These are phyloP conservation scores for Russula earlei DNA, from an alignment of 768 basidiomycete species.

Conservation along the genomic window DNA sequence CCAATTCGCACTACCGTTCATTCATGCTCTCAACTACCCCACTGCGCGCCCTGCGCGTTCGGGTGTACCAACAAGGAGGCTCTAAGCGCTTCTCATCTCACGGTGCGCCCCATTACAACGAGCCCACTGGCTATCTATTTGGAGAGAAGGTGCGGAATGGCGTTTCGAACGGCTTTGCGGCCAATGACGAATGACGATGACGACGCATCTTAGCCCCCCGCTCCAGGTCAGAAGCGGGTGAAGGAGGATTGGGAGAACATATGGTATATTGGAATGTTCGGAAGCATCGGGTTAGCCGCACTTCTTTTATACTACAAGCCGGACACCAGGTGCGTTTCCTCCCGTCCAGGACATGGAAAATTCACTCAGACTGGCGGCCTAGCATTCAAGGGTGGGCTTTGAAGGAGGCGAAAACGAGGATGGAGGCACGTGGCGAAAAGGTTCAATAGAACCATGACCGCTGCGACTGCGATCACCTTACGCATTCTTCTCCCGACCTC, in stretches of 20 bases:
- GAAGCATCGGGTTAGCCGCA: conserved; percentile 64
- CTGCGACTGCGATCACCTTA: neutral
- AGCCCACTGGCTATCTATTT: conserved; percentile 80
- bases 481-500: neutral
- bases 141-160: conserved; percentile 65
- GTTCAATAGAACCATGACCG: conserved; percentile 48
- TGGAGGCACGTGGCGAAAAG: conserved; percentile 90
- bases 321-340: conserved; percentile 66
- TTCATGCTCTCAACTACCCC: conserved; percentile 12
- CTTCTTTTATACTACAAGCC: conserved; percentile 87
- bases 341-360: neutral
- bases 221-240: conserved; percentile 75
- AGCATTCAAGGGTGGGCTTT: conserved; percentile 93
- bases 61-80: conserved; percentile 21
- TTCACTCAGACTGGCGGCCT: neutral
- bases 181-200: neutral
- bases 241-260: conserved; percentile 87
- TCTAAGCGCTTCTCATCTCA: conserved; percentile 56
- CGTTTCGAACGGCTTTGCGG: neutral
- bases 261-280: conserved; percentile 90
- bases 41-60: conserved; percentile 15
- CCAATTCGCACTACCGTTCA: neutral
- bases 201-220: conserved; percentile 55
- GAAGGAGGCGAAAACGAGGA: conserved; percentile 77
- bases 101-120: conserved; percentile 70